Conservation (phyloP, 2,329 filamentous ascomycete genomes). For the Peltaster fructicola region DNA sequence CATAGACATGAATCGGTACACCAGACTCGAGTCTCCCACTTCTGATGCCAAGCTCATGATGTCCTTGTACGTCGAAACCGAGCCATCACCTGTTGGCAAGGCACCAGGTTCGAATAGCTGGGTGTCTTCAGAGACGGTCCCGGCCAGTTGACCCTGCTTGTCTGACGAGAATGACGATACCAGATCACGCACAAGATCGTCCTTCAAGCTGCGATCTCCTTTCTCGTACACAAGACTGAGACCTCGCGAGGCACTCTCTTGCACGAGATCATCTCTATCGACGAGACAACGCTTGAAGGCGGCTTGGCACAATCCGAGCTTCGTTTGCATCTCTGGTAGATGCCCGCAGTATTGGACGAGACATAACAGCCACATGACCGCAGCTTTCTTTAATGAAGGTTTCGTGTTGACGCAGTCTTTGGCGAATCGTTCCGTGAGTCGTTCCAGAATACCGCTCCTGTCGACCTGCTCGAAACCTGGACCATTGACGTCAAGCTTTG, state of each 20-base stretch:
- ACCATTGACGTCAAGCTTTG: conserved; percentile 57
- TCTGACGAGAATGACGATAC: conserved; percentile 72
- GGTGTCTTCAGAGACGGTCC: conserved; percentile 75
- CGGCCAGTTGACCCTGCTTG: conserved; percentile 47
- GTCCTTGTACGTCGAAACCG: conserved; percentile 91
- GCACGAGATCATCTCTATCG: conserved; percentile 81
- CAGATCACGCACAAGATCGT: conserved; percentile 70
- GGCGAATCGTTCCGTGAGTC: conserved; percentile 55
- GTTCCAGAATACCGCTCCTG: conserved; percentile 26
- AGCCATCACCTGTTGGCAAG: conserved; percentile 75
- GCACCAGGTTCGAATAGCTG: conserved; percentile 86
- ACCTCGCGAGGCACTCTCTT: conserved; percentile 84
- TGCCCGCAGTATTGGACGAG: conserved; percentile 81
- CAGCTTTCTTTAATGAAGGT: conserved; percentile 75
- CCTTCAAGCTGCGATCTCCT: conserved; percentile 63
- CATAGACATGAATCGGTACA: conserved; percentile 97
- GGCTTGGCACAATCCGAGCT: conserved; percentile 61
- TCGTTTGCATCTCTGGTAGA: conserved; percentile 52
- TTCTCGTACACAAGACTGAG: conserved; percentile 88
- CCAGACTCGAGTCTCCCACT: conserved; percentile 85
- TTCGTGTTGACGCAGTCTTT: conserved; percentile 67
- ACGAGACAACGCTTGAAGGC: conserved; percentile 78
- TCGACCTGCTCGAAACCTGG: conserved; percentile 25
- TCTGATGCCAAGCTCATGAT: conserved; percentile 92
- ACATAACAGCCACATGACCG: conserved; percentile 87